These are phyloP conservation scores for Hibiscus mutabilis DNA, from an alignment of 345 rosid species.

Conservation along the genomic window DNA sequence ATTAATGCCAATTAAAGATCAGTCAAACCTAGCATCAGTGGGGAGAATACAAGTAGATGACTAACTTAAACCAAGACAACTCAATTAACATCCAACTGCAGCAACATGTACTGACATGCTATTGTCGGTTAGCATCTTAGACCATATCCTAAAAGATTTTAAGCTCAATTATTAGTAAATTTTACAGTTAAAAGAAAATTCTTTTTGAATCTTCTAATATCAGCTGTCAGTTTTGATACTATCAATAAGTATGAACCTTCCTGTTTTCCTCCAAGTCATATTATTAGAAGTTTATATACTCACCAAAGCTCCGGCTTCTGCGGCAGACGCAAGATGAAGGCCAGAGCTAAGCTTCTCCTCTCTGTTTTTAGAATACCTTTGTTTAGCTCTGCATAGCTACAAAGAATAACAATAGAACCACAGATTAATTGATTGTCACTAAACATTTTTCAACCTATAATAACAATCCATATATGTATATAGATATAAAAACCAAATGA, in stretches of 20 bases:
- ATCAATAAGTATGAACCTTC: not conserved
- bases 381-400: constrained; percentile 84
- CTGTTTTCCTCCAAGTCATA: constrained; percentile 2
- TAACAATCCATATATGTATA: not conserved
- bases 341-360: constrained; percentile 56
- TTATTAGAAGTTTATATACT: constrained; percentile 23
- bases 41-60: not conserved
- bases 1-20: not conserved
- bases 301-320: constrained; percentile 95
- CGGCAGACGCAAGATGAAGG: constrained; percentile 91
- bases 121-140: not conserved
- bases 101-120: not conserved
- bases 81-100: not conserved
- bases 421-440: not conserved
- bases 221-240: not conserved
- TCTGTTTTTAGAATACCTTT: constrained; percentile 59
- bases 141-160: not conserved
- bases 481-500: not conserved
- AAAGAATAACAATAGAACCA: not conserved
- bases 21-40: not conserved
- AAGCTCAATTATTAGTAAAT: not conserved
- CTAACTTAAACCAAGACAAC: constrained; percentile 1
- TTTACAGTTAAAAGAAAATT: not conserved
- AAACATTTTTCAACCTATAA: not conserved
- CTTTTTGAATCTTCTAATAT: not conserved